phyloP scores from a whole-genome alignment of 2,329 filamentous ascomycete species.

The Coniochaeta prunicola region DNA sequence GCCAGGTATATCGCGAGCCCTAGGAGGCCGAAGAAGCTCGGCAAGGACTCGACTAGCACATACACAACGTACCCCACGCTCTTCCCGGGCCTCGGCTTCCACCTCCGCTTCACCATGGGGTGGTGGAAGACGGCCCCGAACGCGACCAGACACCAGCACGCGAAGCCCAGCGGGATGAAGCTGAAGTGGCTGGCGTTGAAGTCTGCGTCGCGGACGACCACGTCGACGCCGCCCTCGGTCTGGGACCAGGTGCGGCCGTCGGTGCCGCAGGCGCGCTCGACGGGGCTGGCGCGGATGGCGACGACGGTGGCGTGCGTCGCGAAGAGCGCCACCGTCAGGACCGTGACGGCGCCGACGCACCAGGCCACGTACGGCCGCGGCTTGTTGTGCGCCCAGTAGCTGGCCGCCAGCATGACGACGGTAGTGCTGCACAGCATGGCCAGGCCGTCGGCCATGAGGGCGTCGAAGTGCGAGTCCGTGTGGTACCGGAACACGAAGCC shows the following conservation, averaged over 20 bases:
- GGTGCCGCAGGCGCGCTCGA: conserved; percentile 8
- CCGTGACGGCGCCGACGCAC: background rate
- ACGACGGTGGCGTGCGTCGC: conserved; percentile 8
- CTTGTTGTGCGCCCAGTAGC: conserved; percentile 10
- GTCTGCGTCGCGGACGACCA: background rate
- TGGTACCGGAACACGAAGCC: conserved; percentile 10
- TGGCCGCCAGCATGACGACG: conserved; percentile 10
- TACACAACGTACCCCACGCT: conserved; percentile 4
- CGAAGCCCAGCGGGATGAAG: conserved; percentile 8
- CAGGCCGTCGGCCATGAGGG: conserved; percentile 12
- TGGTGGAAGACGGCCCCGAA: conserved; percentile 8
- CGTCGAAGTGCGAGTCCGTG: conserved; percentile 12
- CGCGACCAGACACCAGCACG: conserved; percentile 6
- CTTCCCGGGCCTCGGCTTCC: background rate
- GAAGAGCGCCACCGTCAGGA: conserved; percentile 9
- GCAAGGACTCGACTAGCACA: conserved; percentile 3
- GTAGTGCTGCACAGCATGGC: conserved; percentile 9
- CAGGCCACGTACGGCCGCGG: conserved; percentile 7
- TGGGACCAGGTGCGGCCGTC: conserved; percentile 3
- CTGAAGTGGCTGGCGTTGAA: conserved; percentile 8
- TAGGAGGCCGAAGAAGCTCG: conserved; percentile 7
- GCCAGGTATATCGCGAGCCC: conserved; percentile 6
- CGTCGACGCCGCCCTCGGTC: conserved; percentile 1
- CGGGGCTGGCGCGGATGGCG: conserved; percentile 5
- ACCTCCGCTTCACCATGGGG: conserved; percentile 2